phyloP scores from a whole-genome alignment of 2,329 filamentous ascomycete species.

The Fusarium sp. region DNA sequence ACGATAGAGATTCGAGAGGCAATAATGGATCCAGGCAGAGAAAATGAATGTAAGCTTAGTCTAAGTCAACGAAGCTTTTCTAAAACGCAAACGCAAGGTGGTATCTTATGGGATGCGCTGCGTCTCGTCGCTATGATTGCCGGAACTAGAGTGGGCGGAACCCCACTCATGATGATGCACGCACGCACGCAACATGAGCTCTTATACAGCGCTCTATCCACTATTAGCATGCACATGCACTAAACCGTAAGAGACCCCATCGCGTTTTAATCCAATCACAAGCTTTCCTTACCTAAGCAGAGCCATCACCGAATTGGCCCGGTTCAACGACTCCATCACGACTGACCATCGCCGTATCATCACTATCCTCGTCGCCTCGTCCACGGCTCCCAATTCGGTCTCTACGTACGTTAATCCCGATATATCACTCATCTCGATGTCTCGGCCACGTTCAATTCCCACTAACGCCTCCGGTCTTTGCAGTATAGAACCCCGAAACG shows the following conservation, averaged over 20 bases:
- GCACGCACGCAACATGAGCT: background rate
- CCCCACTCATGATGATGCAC: conserved; percentile 32
- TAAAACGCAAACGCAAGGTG: conserved; percentile 32
- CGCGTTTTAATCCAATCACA: conserved; percentile 21
- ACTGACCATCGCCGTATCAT: conserved; percentile 27
- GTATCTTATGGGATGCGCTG: conserved; percentile 21
- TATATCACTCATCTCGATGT: fast-evolving
- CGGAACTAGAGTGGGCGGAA: conserved; percentile 6
- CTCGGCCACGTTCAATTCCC: background rate
- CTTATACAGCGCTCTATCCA: background rate
- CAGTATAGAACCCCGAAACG: conserved; percentile 18
- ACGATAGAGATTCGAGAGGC: background rate
- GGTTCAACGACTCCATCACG: conserved; percentile 32
- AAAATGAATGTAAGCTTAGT: conserved; percentile 2
- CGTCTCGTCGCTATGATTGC: conserved; percentile 7
- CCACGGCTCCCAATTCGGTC: conserved; percentile 33
- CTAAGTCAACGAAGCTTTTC: conserved; percentile 12
- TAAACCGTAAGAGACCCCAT: background rate
- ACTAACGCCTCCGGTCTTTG: background rate
- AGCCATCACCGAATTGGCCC: conserved; percentile 28
- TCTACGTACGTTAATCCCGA: conserved; percentile 30
- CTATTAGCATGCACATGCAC: background rate
- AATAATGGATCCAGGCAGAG: background rate
- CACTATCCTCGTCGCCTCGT: conserved; percentile 25
- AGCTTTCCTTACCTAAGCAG: conserved; percentile 38